phyloP scores from a whole-genome alignment of 371 early-diverging fungal species.

The Rhizopus delemar region DNA sequence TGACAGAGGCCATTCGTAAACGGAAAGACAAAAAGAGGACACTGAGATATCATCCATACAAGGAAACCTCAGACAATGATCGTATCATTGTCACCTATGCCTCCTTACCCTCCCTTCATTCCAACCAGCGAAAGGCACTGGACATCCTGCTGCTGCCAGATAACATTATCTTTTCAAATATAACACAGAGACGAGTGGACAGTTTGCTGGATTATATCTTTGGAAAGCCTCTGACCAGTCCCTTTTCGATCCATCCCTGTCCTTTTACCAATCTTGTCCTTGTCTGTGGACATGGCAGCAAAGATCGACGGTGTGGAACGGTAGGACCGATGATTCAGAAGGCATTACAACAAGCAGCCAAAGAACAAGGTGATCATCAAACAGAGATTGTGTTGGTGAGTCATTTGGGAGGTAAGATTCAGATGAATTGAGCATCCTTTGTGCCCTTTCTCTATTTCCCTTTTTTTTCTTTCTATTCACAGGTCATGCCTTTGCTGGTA shows the following conservation, averaged over 20 bases:
- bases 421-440: neutral
- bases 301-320: conserved; percentile 44
- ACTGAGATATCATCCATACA: conserved; percentile 21
- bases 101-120: conserved; percentile 27
- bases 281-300: conserved; percentile 42
- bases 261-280: conserved; percentile 29
- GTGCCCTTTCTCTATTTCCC: neutral
- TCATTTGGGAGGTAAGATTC: conserved; percentile 38
- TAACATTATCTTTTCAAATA: conserved; percentile 41
- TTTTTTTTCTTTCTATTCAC: neutral
- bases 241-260: conserved; percentile 30
- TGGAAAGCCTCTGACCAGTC: conserved; percentile 25
- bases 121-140: conserved; percentile 21
- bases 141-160: conserved; percentile 42
- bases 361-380: conserved; percentile 7
- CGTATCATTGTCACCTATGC: conserved; percentile 37
- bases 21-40: conserved; percentile 16
- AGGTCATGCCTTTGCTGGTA: conserved; percentile 49
- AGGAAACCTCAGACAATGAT: conserved; percentile 3
- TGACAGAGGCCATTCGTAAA: conserved; percentile 25
- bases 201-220: conserved; percentile 37
- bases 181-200: conserved; percentile 29
- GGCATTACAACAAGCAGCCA: conserved; percentile 25
- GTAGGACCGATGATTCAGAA: conserved; percentile 38
- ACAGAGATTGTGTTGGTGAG: conserved; percentile 34